phyloP scores from a whole-genome alignment of 2,329 filamentous ascomycete genomes.

The Nigrospora osmanthi region DNA sequence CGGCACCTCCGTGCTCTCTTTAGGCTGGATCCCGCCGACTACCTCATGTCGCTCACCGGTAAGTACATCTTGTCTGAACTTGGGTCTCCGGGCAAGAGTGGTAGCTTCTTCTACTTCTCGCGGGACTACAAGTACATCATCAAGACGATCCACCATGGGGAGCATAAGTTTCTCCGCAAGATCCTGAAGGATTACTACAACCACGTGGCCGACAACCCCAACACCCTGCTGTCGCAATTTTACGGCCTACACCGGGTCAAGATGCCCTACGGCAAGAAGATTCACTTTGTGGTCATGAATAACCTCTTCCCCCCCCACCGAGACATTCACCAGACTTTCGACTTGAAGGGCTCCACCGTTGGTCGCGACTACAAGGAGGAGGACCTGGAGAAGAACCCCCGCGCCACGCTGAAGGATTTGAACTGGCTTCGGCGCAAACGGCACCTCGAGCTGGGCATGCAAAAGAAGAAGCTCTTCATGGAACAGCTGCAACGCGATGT shows the following conservation, averaged over 20 bases:
- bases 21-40: conserved; percentile 90
- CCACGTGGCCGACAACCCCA: conserved; percentile 87
- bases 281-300: conserved; percentile 99
- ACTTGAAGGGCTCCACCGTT: conserved; percentile 92
- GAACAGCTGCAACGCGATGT: conserved; percentile 87
- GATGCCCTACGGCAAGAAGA: conserved; percentile 96
- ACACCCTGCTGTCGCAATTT: conserved; percentile 94
- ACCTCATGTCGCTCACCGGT: conserved; percentile 94
- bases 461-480: conserved; percentile 82
- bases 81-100: conserved; percentile 94
- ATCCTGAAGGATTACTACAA: conserved; percentile 88
- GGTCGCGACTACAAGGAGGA: conserved; percentile 89
- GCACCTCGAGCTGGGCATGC: conserved; percentile 78
- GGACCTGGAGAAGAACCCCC: conserved; percentile 77
- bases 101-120: conserved; percentile 99
- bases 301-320: conserved; percentile 96
- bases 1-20: conserved; percentile 83
- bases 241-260: conserved; percentile 97
- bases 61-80: conserved; percentile 98
- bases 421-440: conserved; percentile 89
- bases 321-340: conserved; percentile 95
- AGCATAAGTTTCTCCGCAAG: conserved; percentile 80
- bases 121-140: conserved; percentile 99
- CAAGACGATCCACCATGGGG: conserved; percentile 96
- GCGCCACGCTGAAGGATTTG: conserved; percentile 90